These are phyloP conservation scores for Coemansia sp. DNA, from an alignment of 192 early-diverging fungal species.

Conservation along the genomic window DNA sequence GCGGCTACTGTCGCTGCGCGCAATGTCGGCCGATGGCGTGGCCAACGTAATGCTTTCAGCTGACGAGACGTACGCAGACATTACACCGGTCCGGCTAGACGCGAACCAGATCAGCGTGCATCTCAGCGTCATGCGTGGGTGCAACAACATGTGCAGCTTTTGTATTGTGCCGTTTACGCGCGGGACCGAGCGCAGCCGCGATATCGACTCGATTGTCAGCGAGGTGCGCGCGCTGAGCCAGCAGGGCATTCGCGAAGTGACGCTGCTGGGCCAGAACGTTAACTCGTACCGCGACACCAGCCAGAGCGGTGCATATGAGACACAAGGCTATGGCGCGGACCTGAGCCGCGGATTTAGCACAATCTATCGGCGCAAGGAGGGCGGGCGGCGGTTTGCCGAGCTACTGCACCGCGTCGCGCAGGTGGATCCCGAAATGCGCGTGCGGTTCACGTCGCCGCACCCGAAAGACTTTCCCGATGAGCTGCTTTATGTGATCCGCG, in stretches of 20 bases:
- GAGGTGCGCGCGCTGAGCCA: slow-evolving; percentile 62
- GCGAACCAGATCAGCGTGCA: slow-evolving; percentile 65
- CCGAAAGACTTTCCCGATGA: slow-evolving; percentile 80
- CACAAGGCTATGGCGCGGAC: slow-evolving; percentile 44
- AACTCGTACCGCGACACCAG: slow-evolving; percentile 75
- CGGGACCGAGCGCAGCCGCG: slow-evolving; percentile 69
- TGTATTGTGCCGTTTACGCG: slow-evolving; percentile 79
- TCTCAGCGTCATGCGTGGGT: slow-evolving; percentile 74
- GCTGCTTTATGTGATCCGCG: slow-evolving; percentile 65
- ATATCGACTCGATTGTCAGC: slow-evolving; percentile 65
- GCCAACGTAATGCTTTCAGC: slow-evolving; percentile 80
- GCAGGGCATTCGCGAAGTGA: slow-evolving; percentile 66
- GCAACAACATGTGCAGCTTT: slow-evolving; percentile 82
- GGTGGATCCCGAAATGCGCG: slow-evolving; percentile 71
- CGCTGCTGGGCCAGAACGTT: slow-evolving; percentile 77
- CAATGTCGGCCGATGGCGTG: slow-evolving; percentile 62
- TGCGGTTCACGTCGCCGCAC: slow-evolving; percentile 77
- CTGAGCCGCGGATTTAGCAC: slow-evolving; percentile 69
- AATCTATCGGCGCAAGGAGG: slow-evolving; percentile 72
- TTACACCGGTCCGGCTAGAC: slow-evolving; percentile 69
- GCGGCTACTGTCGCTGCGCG: slow-evolving; percentile 65
- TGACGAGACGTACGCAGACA: slow-evolving; percentile 78
- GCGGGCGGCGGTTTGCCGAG: slow-evolving; percentile 72
- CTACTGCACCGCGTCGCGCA: slow-evolving; percentile 65
- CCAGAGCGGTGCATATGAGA: slow-evolving; percentile 52